A percentile compares a stretch with the other conserved stretches of the same genome.
These are phyloP conservation scores for Theobroma grandiflorum DNA, from an alignment of 441 rosid species.

Conservation along the genomic window DNA sequence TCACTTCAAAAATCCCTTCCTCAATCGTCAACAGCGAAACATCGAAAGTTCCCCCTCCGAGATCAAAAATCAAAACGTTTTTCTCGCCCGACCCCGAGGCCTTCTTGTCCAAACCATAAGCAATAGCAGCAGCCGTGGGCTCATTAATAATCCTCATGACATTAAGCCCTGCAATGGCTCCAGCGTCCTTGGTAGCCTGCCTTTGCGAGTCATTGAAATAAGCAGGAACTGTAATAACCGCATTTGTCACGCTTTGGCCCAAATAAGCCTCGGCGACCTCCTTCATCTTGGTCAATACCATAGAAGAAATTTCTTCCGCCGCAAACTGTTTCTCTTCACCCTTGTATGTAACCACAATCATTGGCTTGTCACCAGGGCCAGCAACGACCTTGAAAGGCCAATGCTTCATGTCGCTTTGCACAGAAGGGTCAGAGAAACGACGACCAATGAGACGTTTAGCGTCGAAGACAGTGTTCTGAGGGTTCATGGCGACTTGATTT, in stretches of 20 bases:
- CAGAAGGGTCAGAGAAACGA: neutral
- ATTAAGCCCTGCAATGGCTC: neutral
- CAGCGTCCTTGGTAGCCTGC: slow-evolving; percentile 8
- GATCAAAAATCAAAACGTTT: slow-evolving; percentile 35
- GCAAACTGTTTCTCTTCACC: slow-evolving; percentile 21
- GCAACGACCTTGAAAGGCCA: slow-evolving; percentile 17
- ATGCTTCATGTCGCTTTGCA: slow-evolving; percentile 2
- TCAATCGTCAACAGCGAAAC: too few species aligned
- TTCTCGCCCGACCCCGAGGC: slow-evolving; percentile 34
- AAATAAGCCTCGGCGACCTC: neutral
- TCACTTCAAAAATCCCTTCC: too few species aligned
- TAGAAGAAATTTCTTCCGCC: neutral
- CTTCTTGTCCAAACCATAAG: slow-evolving; percentile 32
- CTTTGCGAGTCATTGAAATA: slow-evolving; percentile 15
- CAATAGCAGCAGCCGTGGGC: neutral
- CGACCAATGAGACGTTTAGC: slow-evolving; percentile 14
- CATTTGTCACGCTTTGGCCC: neutral
- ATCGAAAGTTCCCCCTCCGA: too few species aligned
- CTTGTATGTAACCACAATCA: slow-evolving; percentile 14
- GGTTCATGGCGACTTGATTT: slow-evolving; percentile 67
- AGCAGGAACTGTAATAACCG: slow-evolving; percentile 7
- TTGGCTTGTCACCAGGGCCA: neutral
- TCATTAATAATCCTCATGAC: slow-evolving; percentile 5
- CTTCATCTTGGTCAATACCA: neutral
- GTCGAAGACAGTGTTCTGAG: slow-evolving; percentile 21